Conservation (phyloP, 2,329 filamentous ascomycete species). For the Diplocarpon rosae region DNA sequence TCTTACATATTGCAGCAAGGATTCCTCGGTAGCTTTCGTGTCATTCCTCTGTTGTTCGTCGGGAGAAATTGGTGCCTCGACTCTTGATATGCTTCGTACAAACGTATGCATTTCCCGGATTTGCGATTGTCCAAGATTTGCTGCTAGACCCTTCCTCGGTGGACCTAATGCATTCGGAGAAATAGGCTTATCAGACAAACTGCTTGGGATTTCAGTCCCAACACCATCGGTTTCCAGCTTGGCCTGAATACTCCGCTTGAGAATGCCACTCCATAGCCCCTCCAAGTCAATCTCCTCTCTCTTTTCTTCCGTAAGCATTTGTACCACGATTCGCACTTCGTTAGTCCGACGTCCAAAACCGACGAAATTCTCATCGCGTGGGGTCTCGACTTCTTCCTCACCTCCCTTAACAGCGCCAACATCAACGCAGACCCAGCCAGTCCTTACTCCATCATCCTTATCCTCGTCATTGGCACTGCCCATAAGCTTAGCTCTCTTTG, state of each 20-base stretch:
- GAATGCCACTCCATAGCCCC: conserved; percentile 40
- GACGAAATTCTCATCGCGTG: conserved; percentile 47
- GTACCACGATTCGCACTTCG: conserved; percentile 54
- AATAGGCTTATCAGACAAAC: neutral
- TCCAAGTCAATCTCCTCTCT: conserved; percentile 56
- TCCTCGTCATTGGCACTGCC: conserved; percentile 54
- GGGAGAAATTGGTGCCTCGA: neutral
- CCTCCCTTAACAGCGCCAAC: conserved; percentile 57
- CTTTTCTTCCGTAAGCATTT: conserved; percentile 63
- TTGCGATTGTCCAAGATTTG: conserved; percentile 5
- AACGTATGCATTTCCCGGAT: conserved; percentile 12
- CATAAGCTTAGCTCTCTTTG: conserved; percentile 70
- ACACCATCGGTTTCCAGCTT: conserved; percentile 24
- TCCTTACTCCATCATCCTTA: conserved; percentile 76
- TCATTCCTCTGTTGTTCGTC: conserved; percentile 3
- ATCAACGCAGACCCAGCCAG: conserved; percentile 94
- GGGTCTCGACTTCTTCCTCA: conserved; percentile 30
- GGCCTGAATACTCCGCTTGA: conserved; percentile 24
- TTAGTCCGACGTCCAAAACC: conserved; percentile 59
- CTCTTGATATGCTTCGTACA: neutral
- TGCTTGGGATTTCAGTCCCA: neutral
- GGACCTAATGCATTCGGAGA: neutral
- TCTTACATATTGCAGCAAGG: conserved; percentile 5
- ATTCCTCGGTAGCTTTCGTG: conserved; percentile 6
- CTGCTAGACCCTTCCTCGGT: neutral